Base-by-base conservation (phyloP, 108 stramenopile genomes). In the Fragilaria crotonensis region DNA sequence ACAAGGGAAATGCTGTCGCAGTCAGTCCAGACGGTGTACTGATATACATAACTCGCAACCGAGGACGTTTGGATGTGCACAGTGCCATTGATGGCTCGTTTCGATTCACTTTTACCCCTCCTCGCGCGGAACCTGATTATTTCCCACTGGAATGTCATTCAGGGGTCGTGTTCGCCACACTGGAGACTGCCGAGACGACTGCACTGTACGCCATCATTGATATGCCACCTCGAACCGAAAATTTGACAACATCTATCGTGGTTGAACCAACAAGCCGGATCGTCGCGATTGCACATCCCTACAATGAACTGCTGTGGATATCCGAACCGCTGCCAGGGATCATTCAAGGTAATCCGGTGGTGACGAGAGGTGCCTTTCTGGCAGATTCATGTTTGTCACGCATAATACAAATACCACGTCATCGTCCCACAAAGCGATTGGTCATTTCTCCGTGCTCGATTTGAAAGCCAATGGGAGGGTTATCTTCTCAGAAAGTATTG, bases 391-490 rank as follows among this genome's bases (percentile, higher is more conserved):
- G 3, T 56, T 56, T 33, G 23, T 56, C 11, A 31, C 30, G 17
- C 31, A 56, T 31, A 56, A 56, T 56, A 36, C 23, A 56, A 27
- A 27, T 2, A 7, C 3, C 26, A 2, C 21, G 22, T 23, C 22
- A 23, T 26, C 25, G 3, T 3, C 1, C 18, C 17, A 1, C 11
- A 17, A 54, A 4, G 25, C 30, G 7, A 27, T 19, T 31, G 54
- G 54, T 19, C 33, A 33, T 36, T 56, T 56, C 33, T 56, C 54
- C 14, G 23, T 56, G 25, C 51, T 52, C 18, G 32, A 19, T 3
- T 2, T 19, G 19, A 31, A 21, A 17, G 30, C 31, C 1, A 27
- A 22, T 33, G 54, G 54, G 2, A 36, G n/a, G 19, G 7, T 4
- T 3, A 19, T 56, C 17, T 56, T 56, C 33, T 33, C 54, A 33